Percentiles rank a stretch among this genome's conserved stretches.
These are phyloP conservation scores for Exophiala sp. DNA, from an alignment of 2,329 filamentous ascomycete species.

Conservation along the genomic window DNA sequence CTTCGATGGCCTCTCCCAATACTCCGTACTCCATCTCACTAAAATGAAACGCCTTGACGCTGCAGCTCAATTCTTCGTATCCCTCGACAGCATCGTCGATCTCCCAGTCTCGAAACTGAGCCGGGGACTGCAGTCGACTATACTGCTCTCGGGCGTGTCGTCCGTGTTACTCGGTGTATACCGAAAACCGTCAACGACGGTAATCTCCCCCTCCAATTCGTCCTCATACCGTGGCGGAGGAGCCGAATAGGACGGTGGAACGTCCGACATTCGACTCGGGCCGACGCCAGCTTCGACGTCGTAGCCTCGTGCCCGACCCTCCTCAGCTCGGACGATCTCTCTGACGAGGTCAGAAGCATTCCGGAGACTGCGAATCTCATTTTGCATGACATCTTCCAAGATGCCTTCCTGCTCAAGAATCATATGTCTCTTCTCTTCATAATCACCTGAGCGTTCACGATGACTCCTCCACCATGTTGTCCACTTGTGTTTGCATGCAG, in stretches of 20 bases:
- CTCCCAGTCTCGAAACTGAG: constrained; percentile 39
- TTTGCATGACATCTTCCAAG: constrained; percentile 46
- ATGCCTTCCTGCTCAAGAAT: constrained; percentile 46
- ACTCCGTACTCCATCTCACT: no score
- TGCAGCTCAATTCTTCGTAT: constrained; percentile 1
- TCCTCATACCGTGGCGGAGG: constrained; percentile 43
- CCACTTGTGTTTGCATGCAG: constrained; percentile 51
- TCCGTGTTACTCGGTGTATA: constrained; percentile 35
- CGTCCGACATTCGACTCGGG: constrained; percentile 16
- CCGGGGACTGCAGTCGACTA: constrained; percentile 40
- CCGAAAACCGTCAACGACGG: constrained; percentile 43
- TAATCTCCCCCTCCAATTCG: constrained; percentile 35
- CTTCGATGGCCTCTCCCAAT: no score
- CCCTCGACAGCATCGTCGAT: constrained; percentile 21
- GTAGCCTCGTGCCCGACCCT: constrained; percentile 27
- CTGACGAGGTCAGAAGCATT: constrained; percentile 53
- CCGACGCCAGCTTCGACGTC: constrained; percentile 24
- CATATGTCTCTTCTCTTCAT: constrained; percentile 52
- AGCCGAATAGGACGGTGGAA: constrained; percentile 26
- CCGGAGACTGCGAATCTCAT: constrained; percentile 51
- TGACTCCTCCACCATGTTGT: constrained; percentile 48
- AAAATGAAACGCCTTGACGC: no score
- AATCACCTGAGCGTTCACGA: constrained; percentile 36
- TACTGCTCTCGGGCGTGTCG: constrained; percentile 38
- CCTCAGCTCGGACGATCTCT: constrained; percentile 43